A percentile compares a stretch with the other conserved stretches of the same genome.
Evolutionary conservation across 148 eudicot genomes (phyloP).

Genomic region (Drosera capensis): DNA sequence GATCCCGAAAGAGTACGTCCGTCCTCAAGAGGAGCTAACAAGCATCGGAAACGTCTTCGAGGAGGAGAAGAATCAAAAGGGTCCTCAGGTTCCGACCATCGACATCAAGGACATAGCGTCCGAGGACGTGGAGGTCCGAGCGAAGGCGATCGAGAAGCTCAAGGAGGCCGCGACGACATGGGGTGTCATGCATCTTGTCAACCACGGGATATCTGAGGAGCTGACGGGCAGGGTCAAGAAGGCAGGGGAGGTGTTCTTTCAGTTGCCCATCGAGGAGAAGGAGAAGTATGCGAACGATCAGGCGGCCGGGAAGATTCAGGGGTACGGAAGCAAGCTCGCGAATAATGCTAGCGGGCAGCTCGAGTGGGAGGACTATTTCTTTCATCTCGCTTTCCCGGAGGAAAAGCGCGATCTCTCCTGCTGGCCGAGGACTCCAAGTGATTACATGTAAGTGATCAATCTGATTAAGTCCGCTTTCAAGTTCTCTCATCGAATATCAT

Average conservation of each 20-base stretch:
- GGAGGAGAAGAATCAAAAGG: slow-evolving; percentile 47
- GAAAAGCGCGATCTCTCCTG: slow-evolving; percentile 54
- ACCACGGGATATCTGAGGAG: slow-evolving; percentile 65
- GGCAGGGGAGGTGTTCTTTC: slow-evolving; percentile 57
- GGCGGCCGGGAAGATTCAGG: slow-evolving; percentile 69
- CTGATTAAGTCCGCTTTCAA: neutral
- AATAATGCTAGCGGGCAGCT: slow-evolving; percentile 67
- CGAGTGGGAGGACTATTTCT: slow-evolving; percentile 92
- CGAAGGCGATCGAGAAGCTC: slow-evolving; percentile 31
- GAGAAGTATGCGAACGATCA: slow-evolving; percentile 88
- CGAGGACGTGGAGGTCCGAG: slow-evolving; percentile 35
- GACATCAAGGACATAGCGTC: slow-evolving; percentile 43
- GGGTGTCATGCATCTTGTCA: slow-evolving; percentile 87
- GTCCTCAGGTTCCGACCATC: slow-evolving; percentile 66
- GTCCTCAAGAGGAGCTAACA: slow-evolving; percentile 58
- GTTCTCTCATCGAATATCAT: neutral
- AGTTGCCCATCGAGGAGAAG: slow-evolving; percentile 69
- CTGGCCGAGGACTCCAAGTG: slow-evolving; percentile 69
- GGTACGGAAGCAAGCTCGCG: slow-evolving; percentile 89
- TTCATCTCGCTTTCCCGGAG: slow-evolving; percentile 64
- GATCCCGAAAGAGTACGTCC: slow-evolving; percentile 74
- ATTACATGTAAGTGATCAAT: slow-evolving; percentile 50
- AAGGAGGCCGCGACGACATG: slow-evolving; percentile 64
- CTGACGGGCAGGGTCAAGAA: slow-evolving; percentile 43
- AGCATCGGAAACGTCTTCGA: slow-evolving; percentile 56